Base-by-base conservation (phyloP, 495 filamentous ascomycete genomes). In the Trichodelitschia bisporula region DNA sequence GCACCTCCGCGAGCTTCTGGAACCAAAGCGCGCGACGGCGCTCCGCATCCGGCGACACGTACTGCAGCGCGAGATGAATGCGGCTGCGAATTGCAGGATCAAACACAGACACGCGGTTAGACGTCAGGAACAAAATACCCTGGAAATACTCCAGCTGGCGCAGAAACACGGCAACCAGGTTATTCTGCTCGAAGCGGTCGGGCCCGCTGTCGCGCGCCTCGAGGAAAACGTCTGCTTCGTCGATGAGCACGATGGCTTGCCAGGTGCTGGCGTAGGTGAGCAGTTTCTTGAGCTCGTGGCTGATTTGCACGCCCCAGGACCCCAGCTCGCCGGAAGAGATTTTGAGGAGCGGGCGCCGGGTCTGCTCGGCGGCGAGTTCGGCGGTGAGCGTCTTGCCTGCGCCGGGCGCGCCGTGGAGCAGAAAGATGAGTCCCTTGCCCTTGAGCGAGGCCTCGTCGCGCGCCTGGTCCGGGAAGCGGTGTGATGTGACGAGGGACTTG, bases 11-110 rank as follows among this genome's bases (percentile, higher is more conserved):
- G 2, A 45, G 27, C 6, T 15, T 19, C 20, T 40, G 35, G 4
- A 13, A 26, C 40, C 37, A 42, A 3, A 42, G 21, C 17, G 20
- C 18, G 12, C 29, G 15, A 12, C 40, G 17, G 29, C 30, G 30
- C 12, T 33, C 25, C 10, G 23, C 3, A 16, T 34, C 30, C 4
- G 37, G 40, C 15, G 42, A 28, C 17, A 34, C 29, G 37, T 56
- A 57, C 14, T 39, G 37, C 3, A 56, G 43, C 10, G 51, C 51
- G 17, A 57, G 43, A 36, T 56, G 48, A 23, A 58, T 47, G 10
- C 53, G 39, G 18, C 26, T 32, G 14, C 37, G 35, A 17, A 44
- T 38, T 9, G 41, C 41, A 19, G 26, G 13, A 25, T 44, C 41
- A 26, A 41, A 38, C 8, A 38, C 39, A n/a, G 30, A 17, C 3